phyloP scores from a whole-genome alignment of 2,329 filamentous ascomycete genomes.

The Ilyonectria mors-panacis region DNA sequence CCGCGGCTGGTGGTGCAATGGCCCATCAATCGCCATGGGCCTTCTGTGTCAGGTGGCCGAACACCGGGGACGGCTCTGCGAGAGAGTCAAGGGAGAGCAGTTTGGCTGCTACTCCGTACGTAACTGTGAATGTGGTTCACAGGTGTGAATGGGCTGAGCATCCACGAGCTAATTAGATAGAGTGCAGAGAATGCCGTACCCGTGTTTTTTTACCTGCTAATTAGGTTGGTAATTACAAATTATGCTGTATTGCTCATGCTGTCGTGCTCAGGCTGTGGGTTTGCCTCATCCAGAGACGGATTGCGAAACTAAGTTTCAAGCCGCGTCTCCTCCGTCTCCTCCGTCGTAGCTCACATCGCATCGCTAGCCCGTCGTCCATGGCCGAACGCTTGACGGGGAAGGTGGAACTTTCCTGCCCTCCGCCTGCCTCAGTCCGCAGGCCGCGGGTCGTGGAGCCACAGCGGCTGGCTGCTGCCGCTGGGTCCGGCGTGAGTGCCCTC shows the following conservation, averaged over 20 bases:
- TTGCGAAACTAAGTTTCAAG: slow-evolving; percentile 33
- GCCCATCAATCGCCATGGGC: slow-evolving; percentile 21
- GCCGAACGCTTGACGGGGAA: slow-evolving; percentile 9
- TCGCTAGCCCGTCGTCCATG: slow-evolving; percentile 12
- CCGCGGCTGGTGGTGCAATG: slow-evolving; percentile 28
- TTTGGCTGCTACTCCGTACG: neutral
- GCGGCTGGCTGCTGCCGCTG: slow-evolving; percentile 21
- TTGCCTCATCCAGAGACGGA: slow-evolving; percentile 21
- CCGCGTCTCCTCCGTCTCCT: slow-evolving; percentile 1
- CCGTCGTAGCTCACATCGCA: slow-evolving; percentile 7
- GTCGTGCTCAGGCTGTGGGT: slow-evolving; percentile 16
- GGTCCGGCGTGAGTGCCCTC: slow-evolving; percentile 20
- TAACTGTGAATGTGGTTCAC: slow-evolving; percentile 10
- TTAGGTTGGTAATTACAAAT: neutral
- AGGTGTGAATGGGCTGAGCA: slow-evolving; percentile 18
- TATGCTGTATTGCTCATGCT: neutral
- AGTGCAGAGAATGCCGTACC: slow-evolving; percentile 15
- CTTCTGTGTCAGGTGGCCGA: slow-evolving; percentile 24
- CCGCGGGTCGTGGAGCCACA: slow-evolving; percentile 17
- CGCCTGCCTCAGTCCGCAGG: slow-evolving; percentile 9
- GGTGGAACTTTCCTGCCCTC: neutral
- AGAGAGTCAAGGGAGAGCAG: neutral
- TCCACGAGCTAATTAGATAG: neutral
- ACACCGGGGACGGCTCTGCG: slow-evolving; percentile 15
- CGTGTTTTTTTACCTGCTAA: slow-evolving; percentile 8